Evolutionary conservation across 768 basidiomycete species (phyloP), one percentile per base, ranked within the genome.

Genomic region (Lyophyllum atratum): DNA sequence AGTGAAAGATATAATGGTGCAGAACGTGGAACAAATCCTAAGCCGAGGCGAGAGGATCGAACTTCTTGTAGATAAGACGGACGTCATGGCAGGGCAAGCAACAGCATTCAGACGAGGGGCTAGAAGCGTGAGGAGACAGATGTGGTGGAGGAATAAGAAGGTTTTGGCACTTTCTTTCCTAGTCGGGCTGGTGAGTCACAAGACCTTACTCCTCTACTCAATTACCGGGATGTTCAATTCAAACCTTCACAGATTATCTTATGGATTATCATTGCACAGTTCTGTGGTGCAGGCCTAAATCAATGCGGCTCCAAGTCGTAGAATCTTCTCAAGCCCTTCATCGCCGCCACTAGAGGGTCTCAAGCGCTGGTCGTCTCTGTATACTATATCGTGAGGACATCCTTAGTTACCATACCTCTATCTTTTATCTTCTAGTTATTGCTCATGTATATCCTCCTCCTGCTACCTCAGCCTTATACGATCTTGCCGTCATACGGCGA

Each of bases 1-100:
- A 63, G 92, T 97, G 46, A 98, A 97, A 71, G 89, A 95, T 66
- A 93, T 97, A 73, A 96, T 97, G 95, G 95, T 98, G 49, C 92
- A 98, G 73, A 98, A 98, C 70, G 95, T 98, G 61, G 94, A 98
- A 74, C 92, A 95, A 70, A 96, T 98, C 60, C 83, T 99, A 40
- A 89, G 85, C 52, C 82, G 97, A 34, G 97, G 97, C 22, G 97
- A 99, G 72, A 82, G 97, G 52, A 93, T 99, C 63, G 96, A 98
- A 70, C 80, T 98, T 17, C 82, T 99, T 50, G 92, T 98, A 28
- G 94, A 98, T 76, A 97, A 97, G 80, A 99, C 97, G 26, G 95
- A 98, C 68, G 90, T 82, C 53, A 92, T 99, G 87, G 90, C 92
- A 7, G 89, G 87, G 10, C 95, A 98, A 72, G 94, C 96, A 4